phyloP scores from a whole-genome alignment of 225 moss, liverwort and hornwort genomes.

The Pseudoscleropodium purum region DNA sequence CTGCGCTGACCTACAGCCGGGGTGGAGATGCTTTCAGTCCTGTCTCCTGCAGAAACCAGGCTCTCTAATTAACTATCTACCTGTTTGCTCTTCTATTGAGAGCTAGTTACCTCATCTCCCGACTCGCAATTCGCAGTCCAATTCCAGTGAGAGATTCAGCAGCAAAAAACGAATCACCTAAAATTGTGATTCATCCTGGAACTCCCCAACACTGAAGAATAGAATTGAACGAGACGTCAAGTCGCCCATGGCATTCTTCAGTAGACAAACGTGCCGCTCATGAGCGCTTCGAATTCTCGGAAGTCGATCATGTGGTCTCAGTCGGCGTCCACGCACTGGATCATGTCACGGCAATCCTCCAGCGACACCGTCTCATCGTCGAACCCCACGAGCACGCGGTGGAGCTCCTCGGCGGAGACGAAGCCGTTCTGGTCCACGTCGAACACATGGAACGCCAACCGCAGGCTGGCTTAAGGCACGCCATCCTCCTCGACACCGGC shows the following conservation, averaged over 20 bases:
- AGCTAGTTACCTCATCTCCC: not conserved
- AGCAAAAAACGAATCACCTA: not conserved
- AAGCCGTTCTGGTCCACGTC: slow-evolving; percentile 50
- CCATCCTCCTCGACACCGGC: not conserved
- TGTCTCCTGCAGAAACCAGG: too few species aligned
- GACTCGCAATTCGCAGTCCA: not conserved
- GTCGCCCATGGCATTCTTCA: not conserved
- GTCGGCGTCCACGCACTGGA: slow-evolving; percentile 30
- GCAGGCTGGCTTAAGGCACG: slow-evolving; percentile 19
- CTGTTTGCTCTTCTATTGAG: not conserved
- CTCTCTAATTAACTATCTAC: not conserved
- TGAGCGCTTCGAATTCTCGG: slow-evolving; percentile 27
- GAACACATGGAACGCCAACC: slow-evolving; percentile 62
- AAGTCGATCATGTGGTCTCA: slow-evolving; percentile 41
- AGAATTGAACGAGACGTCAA: too few species aligned
- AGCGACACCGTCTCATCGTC: slow-evolving; percentile 50
- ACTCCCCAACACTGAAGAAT: not conserved
- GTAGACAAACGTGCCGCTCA: slow-evolving; percentile 5
- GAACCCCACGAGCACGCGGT: slow-evolving; percentile 40
- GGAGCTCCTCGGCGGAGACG: slow-evolving; percentile 61
- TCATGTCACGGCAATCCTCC: slow-evolving; percentile 52
- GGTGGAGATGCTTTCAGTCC: not conserved
- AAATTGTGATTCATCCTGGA: not conserved
- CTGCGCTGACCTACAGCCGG: not conserved
- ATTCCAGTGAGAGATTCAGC: not conserved